Conservation (phyloP, 257 asterid genomes). For the Verbascum thapsus region DNA sequence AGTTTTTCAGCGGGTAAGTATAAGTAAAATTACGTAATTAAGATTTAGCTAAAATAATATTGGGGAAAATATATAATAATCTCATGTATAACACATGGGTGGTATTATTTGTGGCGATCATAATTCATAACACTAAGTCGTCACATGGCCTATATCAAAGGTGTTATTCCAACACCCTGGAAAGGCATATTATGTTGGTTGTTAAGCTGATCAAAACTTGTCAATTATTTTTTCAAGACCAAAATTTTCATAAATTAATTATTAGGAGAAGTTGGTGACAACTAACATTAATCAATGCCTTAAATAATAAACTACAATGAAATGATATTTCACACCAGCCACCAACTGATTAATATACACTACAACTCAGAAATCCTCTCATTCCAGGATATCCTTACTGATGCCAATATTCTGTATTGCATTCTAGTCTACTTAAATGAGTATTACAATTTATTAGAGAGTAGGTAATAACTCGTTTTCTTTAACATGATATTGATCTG, state of each 20-base stretch:
- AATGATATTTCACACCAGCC: neutral
- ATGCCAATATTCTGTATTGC: too few relatives aligned
- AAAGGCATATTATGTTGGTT: neutral
- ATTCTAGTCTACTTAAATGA: neutral
- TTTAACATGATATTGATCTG: too few relatives aligned
- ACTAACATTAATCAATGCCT: neutral
- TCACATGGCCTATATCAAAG: neutral
- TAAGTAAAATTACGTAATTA: too few relatives aligned
- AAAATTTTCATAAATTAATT: neutral
- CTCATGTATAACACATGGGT: neutral
- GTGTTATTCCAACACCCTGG: neutral
- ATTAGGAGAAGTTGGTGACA: slow-evolving; percentile 16
- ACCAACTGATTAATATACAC: neutral
- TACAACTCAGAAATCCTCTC: neutral
- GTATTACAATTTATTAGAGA: neutral
- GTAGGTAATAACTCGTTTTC: too few relatives aligned
- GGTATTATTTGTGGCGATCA: neutral
- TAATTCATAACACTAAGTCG: neutral
- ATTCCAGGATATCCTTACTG: neutral
- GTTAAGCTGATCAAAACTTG: neutral
- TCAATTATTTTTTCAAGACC: too few relatives aligned
- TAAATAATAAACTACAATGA: neutral
- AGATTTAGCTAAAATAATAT: too few relatives aligned
- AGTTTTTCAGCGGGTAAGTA: too few relatives aligned
- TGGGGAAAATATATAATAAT: too few relatives aligned